A percentile compares a stretch with the other conserved stretches of the same genome.
phyloP scores from a whole-genome alignment of 306 rosid species.

The Malus asiatica region DNA sequence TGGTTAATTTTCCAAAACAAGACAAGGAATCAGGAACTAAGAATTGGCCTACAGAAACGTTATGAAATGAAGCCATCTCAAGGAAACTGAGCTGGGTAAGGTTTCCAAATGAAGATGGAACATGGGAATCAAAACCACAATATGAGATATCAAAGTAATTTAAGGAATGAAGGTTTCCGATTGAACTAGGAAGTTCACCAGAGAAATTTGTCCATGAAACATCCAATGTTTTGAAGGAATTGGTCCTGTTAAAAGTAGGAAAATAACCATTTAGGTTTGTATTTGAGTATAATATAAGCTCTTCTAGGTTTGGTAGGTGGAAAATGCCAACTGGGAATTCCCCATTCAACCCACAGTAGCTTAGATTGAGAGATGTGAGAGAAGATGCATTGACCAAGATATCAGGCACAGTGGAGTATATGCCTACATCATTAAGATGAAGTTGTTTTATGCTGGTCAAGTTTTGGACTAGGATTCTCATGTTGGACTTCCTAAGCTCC shows the following conservation, averaged over 20 bases:
- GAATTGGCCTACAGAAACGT: neutral
- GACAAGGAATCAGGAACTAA: neutral
- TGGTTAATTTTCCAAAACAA: neutral
- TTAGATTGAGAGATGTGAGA: neutral
- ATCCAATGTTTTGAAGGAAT: too few relatives aligned
- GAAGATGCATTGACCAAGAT: conserved; percentile 19
- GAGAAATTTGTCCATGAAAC: too few relatives aligned
- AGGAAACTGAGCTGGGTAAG: neutral
- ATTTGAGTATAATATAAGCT: too few relatives aligned
- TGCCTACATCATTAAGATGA: too few relatives aligned
- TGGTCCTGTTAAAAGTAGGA: too few relatives aligned
- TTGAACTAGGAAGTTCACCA: too few relatives aligned
- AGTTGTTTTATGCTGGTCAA: too few relatives aligned
- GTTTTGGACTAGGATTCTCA: too few relatives aligned
- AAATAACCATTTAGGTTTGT: too few relatives aligned
- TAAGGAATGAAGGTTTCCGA: too few relatives aligned
- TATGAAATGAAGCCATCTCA: neutral
- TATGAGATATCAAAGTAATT: neutral
- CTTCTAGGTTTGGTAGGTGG: neutral
- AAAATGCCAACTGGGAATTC: neutral
- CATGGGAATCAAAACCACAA: neutral
- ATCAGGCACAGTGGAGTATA: neutral
- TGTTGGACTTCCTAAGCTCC: too few relatives aligned
- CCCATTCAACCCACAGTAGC: rapidly evolving
- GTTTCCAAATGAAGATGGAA: conserved; percentile 32